Base-by-base conservation (phyloP, 2,329 filamentous ascomycete species). In the Colletotrichum sublineola region DNA sequence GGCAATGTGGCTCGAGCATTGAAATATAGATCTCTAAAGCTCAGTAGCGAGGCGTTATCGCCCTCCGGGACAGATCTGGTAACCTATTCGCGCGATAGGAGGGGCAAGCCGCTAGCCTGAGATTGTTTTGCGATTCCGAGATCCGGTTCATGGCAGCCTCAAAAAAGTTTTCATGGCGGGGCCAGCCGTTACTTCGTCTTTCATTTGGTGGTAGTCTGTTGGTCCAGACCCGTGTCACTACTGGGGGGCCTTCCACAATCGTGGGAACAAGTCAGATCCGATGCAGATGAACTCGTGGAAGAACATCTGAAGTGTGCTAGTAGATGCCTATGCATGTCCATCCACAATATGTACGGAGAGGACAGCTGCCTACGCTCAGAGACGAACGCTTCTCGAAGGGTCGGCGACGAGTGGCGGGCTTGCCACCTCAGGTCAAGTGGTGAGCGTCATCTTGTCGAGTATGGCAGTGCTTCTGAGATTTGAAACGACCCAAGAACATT, bases 401-500 rank as follows among this genome's bases (percentile, higher is more conserved):
- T 20, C n/a, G 40, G 33, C 33, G 31, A 29, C 18, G 15, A 31
- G 33, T 40, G 29, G 42, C n/a, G n/a, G 31, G 31, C 24, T 15
- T n/a, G 63, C n/a, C 33, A 33, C 56, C 56, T 42, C 12, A 24
- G 24, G 14, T 14, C 29, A 20, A 29, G 20, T 48, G n/a, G 24
- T 20, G 11, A 38, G 44, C 58, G 58, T 62, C 58, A 50, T 29
- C 20, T 48, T 53, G 60, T 31, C 33, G 52, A 18, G 46, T 9
- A 31, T 58, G 42, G n/a, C 53, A 36, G 31, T 44, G 60, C 52
- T 48, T 48, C 24, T 67, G 42, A 50, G 20, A n/a, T 73, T 52
- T 73, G 70, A 73, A 73, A 65, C 70, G 46, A 62, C 24, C 36
- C 40, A 65, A 61, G n/a, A 42, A 65, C 31, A 61, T 73, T 73